Percentiles rank a stretch among this genome's conserved stretches.
phyloP scores from a whole-genome alignment of 345 rosid genomes.

The Brassica napus region Da-Ae NC_063450.1:17988501-17989000 shows the following conservation, averaged over 20 bases:
- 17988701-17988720: background rate
- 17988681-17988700: background rate
- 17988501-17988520: slow-evolving; percentile 7
- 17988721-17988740: slow-evolving; percentile 26
- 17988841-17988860: slow-evolving; percentile 56
- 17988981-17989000: slow-evolving; percentile 62
- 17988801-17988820: slow-evolving; percentile 60
- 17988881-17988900: slow-evolving; percentile 58
- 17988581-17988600: slow-evolving; percentile 17
- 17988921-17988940: slow-evolving; percentile 52
- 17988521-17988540: slow-evolving; percentile 14
- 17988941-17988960: slow-evolving; percentile 41
- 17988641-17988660: background rate
- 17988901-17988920: slow-evolving; percentile 48
- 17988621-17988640: slow-evolving; percentile 27
- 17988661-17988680: background rate
- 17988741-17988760: slow-evolving; percentile 66
- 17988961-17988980: slow-evolving; percentile 62
- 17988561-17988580: background rate
- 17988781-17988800: slow-evolving; percentile 68
- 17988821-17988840: slow-evolving; percentile 76
- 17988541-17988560: slow-evolving; percentile 14
- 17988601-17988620: slow-evolving; percentile 42
- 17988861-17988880: slow-evolving; percentile 61
- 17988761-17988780: slow-evolving; percentile 68